phyloP scores from a whole-genome alignment of 352 stramenopile species.

The Aphanomyces astaci region DNA sequence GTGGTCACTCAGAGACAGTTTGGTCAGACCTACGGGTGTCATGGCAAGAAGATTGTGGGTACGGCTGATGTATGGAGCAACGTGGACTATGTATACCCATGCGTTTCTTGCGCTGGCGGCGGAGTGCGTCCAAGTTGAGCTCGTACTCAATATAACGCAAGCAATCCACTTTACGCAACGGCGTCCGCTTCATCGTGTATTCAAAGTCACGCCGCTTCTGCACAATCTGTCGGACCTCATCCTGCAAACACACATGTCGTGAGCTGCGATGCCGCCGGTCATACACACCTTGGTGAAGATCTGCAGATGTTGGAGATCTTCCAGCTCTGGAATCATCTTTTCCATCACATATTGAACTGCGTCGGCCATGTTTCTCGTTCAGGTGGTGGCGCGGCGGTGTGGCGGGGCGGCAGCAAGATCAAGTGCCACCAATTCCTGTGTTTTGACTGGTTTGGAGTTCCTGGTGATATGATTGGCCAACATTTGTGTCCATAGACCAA shows the following conservation, averaged over 20 bases:
- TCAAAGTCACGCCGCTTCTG: slow-evolving; percentile 86
- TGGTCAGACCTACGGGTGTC: slow-evolving; percentile 36
- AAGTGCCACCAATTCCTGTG: slow-evolving; percentile 6
- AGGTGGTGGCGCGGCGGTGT: not conserved
- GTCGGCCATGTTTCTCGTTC: slow-evolving; percentile 78
- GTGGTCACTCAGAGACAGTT: slow-evolving; percentile 65
- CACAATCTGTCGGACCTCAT: slow-evolving; percentile 88
- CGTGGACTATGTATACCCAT: slow-evolving; percentile 25
- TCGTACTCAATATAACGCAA: slow-evolving; percentile 93
- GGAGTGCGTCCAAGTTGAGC: slow-evolving; percentile 85
- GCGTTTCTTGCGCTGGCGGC: slow-evolving; percentile 72
- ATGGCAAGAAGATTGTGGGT: not conserved
- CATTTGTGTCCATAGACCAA: not conserved
- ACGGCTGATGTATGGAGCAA: not conserved
- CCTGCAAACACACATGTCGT: slow-evolving; percentile 23
- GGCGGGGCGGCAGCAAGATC: slow-evolving; percentile 7
- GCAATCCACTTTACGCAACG: slow-evolving; percentile 85
- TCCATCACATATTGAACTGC: slow-evolving; percentile 90
- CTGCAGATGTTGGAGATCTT: slow-evolving; percentile 84
- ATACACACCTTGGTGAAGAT: slow-evolving; percentile 75
- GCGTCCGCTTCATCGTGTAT: slow-evolving; percentile 85
- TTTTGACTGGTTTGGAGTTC: slow-evolving; percentile 23
- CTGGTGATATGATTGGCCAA: slow-evolving; percentile 11
- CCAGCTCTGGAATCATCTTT: slow-evolving; percentile 91
- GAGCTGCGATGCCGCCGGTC: no score